Conservation (phyloP, 257 asterid species). For the Solanum arcanum region DNA sequence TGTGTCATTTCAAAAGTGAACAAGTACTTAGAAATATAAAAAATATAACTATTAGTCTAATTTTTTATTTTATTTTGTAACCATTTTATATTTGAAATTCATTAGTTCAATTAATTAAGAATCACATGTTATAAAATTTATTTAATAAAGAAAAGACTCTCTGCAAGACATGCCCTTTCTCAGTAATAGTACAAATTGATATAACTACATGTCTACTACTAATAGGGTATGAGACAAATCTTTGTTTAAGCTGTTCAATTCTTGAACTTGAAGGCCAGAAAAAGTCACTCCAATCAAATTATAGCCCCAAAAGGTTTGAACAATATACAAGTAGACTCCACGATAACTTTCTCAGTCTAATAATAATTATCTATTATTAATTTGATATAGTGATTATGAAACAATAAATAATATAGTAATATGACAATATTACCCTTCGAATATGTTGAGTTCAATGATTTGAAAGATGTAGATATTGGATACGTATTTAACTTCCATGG, state of each 20-base stretch:
- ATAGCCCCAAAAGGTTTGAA: neutral
- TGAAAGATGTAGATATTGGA: no score
- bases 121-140: neutral
- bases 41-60: neutral
- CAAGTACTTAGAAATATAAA: rapidly evolving
- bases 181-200: neutral
- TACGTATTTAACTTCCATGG: neutral
- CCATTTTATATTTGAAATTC: neutral
- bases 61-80: neutral
- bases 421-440: no score
- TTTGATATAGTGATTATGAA: neutral
- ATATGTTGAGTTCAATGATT: no score
- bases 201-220: neutral
- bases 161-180: neutral
- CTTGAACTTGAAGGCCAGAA: neutral
- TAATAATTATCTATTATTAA: no score
- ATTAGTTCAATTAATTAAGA: neutral
- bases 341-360: no score
- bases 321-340: neutral
- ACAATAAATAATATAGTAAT: no score
- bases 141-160: neutral
- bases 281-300: neutral
- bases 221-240: neutral
- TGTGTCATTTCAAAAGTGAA: no score
- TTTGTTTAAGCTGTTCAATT: neutral